Percentiles rank a stretch among this genome's conserved stretches.
phyloP scores from a whole-genome alignment of 2,329 filamentous ascomycete genomes.

The Fonsecaea nubica region DNA sequence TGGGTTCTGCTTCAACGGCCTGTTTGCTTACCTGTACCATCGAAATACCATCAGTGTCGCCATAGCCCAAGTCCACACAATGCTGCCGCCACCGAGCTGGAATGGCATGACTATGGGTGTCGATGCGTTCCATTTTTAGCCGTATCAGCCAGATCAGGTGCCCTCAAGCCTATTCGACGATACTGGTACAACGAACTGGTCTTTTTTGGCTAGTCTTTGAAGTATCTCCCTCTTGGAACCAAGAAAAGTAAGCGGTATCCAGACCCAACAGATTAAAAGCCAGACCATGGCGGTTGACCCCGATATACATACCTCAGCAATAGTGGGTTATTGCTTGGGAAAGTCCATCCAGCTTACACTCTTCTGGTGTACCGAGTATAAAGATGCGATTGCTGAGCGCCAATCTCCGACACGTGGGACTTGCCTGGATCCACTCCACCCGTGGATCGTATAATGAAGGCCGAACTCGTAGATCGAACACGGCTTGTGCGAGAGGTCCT shows the following conservation, averaged over 20 bases:
- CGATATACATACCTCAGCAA: slow-evolving; percentile 15
- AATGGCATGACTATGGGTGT: slow-evolving; percentile 24
- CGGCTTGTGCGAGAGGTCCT: background rate
- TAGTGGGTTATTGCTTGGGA: slow-evolving; percentile 1
- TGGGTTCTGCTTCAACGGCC: background rate
- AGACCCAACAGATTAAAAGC: slow-evolving; percentile 7
- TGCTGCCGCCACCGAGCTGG: slow-evolving; percentile 21
- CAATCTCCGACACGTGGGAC: slow-evolving; percentile 12
- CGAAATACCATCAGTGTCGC: slow-evolving; percentile 24
- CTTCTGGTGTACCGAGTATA: background rate
- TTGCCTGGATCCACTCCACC: slow-evolving; percentile 5
- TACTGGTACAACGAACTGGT: background rate
- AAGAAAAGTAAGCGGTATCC: background rate
- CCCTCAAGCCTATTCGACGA: background rate
- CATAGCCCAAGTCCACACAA: slow-evolving; percentile 17
- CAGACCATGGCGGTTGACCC: slow-evolving; percentile 6
- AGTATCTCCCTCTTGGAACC: background rate
- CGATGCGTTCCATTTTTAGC: slow-evolving; percentile 16
- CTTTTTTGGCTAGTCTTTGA: background rate
- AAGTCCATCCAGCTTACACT: slow-evolving; percentile 3
- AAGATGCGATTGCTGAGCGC: slow-evolving; percentile 9
- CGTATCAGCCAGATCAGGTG: background rate
- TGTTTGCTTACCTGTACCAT: slow-evolving; percentile 13
- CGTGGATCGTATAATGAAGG: background rate
- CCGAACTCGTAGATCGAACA: background rate